Evolutionary conservation across 2,329 filamentous ascomycete species (phyloP).

Genomic region (Penicillium decumbens): DNA sequence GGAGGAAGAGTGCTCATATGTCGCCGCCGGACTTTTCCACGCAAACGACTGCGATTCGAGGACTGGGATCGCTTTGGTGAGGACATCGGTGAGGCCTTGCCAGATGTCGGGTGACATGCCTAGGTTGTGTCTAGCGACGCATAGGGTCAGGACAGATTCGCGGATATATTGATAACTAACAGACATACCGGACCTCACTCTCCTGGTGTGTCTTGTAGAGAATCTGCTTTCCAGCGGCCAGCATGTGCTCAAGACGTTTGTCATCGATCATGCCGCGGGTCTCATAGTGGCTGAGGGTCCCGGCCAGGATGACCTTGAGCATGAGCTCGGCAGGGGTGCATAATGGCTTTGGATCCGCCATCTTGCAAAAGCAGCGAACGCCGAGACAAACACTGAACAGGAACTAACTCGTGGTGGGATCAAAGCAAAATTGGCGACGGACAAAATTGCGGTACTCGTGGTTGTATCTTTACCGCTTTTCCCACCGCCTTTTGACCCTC

Average conservation of each 20-base stretch:
- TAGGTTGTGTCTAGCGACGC: constrained; percentile 47
- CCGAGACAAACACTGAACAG: background rate
- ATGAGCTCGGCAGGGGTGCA: constrained; percentile 47
- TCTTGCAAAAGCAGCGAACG: constrained; percentile 18
- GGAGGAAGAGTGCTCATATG: constrained; percentile 56
- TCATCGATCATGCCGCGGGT: constrained; percentile 57
- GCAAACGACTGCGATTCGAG: constrained; percentile 60
- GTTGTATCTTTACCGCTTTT: constrained; percentile 2
- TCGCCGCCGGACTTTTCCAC: constrained; percentile 54
- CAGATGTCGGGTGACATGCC: constrained; percentile 56
- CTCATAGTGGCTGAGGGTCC: constrained; percentile 56
- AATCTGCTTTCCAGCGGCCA: constrained; percentile 58
- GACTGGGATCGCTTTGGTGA: constrained; percentile 57
- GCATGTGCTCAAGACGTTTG: constrained; percentile 53
- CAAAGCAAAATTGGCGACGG: constrained; percentile 6
- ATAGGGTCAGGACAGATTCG: constrained; percentile 1
- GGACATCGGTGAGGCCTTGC: constrained; percentile 55
- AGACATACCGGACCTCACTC: constrained; percentile 49
- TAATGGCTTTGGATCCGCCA: constrained; percentile 37
- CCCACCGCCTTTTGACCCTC: constrained; percentile 5
- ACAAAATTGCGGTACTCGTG: constrained; percentile 3
- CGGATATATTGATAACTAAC: background rate
- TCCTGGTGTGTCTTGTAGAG: constrained; percentile 55
- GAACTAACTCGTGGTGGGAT: constrained; percentile 11
- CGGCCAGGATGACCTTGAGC: constrained; percentile 46